Evolutionary conservation across 2,329 filamentous ascomycete species (phyloP).

Genomic region (Penicillium aurantiogriseum): DNA sequence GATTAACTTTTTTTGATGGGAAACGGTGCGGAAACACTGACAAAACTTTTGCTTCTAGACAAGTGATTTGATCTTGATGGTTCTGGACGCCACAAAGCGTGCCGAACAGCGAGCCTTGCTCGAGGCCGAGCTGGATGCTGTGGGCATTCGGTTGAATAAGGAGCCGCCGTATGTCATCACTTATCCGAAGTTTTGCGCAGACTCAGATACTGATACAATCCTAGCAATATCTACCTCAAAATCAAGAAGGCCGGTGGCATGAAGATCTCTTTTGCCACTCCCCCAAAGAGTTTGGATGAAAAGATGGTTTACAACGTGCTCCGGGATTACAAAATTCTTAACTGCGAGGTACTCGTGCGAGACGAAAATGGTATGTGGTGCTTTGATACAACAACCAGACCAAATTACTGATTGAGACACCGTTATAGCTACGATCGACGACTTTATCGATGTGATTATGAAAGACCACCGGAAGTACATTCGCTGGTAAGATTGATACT

Average conservation of each 20-base stretch:
- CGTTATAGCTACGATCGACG: slow-evolving; percentile 76
- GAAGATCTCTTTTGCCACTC: slow-evolving; percentile 93
- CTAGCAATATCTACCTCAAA: slow-evolving; percentile 94
- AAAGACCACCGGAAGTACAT: slow-evolving; percentile 99
- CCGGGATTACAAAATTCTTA: slow-evolving; percentile 97
- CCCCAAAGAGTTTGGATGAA: slow-evolving; percentile 89
- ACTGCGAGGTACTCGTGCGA: slow-evolving; percentile 91
- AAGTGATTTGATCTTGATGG: slow-evolving; percentile 94
- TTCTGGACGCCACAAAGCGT: slow-evolving; percentile 93
- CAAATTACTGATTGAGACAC: not conserved
- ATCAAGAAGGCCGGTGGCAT: slow-evolving; percentile 93
- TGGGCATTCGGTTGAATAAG: slow-evolving; percentile 89
- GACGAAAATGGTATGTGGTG: slow-evolving; percentile 69
- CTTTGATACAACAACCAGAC: not conserved
- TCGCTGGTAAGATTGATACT: slow-evolving; percentile 54
- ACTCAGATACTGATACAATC: not conserved
- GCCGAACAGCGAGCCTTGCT: slow-evolving; percentile 87
- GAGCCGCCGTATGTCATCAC: slow-evolving; percentile 70
- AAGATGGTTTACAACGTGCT: slow-evolving; percentile 98
- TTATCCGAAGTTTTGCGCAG: not conserved
- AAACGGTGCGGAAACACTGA: not conserved
- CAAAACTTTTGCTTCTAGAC: slow-evolving; percentile 51
- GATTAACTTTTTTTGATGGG: not conserved
- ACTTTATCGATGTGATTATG: slow-evolving; percentile 99
- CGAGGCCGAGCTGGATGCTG: slow-evolving; percentile 89